Evolutionary conservation across 441 rosid genomes (phyloP).

Genomic region (Adansonia rubrostipa): DNA sequence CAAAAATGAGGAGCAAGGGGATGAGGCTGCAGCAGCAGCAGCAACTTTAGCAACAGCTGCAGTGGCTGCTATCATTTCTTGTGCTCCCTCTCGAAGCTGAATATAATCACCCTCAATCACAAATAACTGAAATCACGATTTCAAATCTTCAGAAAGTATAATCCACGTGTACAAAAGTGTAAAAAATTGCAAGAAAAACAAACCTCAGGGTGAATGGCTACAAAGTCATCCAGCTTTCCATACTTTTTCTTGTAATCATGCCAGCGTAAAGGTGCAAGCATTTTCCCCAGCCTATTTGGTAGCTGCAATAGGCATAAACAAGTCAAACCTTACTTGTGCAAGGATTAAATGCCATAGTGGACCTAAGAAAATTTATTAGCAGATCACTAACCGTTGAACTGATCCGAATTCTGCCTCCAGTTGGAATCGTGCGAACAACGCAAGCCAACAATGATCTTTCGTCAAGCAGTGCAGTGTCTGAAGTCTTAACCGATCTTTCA

Average conservation of each 20-base stretch:
- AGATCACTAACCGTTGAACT: constrained; percentile 73
- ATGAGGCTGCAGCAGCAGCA: constrained; percentile 64
- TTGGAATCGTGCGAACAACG: constrained; percentile 57
- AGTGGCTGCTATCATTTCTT: constrained; percentile 19
- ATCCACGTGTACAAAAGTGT: constrained; percentile 7
- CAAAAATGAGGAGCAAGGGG: constrained; percentile 35
- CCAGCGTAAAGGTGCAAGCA: too few species aligned
- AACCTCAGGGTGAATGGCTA: constrained; percentile 82
- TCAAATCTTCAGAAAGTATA: constrained; percentile 24
- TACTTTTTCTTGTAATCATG: too few species aligned
- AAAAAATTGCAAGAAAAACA: constrained; percentile 26
- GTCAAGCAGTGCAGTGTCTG: constrained; percentile 51
- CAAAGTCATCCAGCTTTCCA: constrained; percentile 23
- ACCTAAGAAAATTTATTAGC: neutral
- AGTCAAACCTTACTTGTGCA: neutral
- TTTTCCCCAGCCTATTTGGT: too few species aligned
- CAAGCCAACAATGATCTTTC: constrained; percentile 65
- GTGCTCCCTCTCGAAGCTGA: too few species aligned
- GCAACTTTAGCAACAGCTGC: constrained; percentile 94
- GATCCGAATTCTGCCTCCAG: constrained; percentile 88
- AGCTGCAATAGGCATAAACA: constrained; percentile 46
- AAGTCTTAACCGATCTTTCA: neutral
- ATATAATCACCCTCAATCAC: constrained; percentile 53
- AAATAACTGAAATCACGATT: constrained; percentile 65
- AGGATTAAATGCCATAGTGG: neutral